Base-by-base conservation (phyloP, 2,329 filamentous ascomycete genomes). In the Cercospora nicotianae region DNA sequence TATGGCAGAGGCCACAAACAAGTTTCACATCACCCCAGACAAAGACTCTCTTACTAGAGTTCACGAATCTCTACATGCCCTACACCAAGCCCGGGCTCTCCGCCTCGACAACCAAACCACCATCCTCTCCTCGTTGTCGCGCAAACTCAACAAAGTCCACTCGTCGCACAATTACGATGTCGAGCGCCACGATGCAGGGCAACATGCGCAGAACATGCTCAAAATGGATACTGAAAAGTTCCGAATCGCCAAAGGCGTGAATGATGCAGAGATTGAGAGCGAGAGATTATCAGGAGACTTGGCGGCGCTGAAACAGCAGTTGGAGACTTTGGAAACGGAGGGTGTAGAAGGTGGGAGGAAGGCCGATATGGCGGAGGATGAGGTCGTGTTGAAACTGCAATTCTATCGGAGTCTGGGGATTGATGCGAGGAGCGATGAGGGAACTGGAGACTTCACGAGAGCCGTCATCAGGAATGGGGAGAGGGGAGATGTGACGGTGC, bases 1-100 rank as follows among this genome's bases (percentile, higher is more conserved):
- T 77, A 96, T 99, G 82, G 87, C 90, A 78, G 91, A 96, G 82
- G 97, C 94, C 51, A 91, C 96, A 76, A 87, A 89, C 75, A 97
- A 97, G 85, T 99, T 99, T 88, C 95, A 96, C 83, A 96, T 94
- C 76, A 85, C 87, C 20, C 92, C 92, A 10, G 95, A 99, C 85
- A 95, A 93, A 77, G 84, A 89, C 72, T 91, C 92, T 23, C 87
- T 98, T 20, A 85, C 90, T 20, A 93, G 95, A 77, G 91, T 98
- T 78, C 88, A 89, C 79, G 92, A 94, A 79, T 94, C 92, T 0
- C 87, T 97, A 63, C 87, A 89, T 8, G 91, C 91, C 0, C 89
- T 99, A n/a, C 87, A 92, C 74, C 89, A 93, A 77, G 91, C 93
- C 68, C 93, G 95, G 77, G 87, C 92, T 68, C 85, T 93, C 61